These are phyloP conservation scores for Podospora bellae-mahoneyi DNA, from an alignment of 495 filamentous ascomycete genomes.

Conservation along the genomic window DNA sequence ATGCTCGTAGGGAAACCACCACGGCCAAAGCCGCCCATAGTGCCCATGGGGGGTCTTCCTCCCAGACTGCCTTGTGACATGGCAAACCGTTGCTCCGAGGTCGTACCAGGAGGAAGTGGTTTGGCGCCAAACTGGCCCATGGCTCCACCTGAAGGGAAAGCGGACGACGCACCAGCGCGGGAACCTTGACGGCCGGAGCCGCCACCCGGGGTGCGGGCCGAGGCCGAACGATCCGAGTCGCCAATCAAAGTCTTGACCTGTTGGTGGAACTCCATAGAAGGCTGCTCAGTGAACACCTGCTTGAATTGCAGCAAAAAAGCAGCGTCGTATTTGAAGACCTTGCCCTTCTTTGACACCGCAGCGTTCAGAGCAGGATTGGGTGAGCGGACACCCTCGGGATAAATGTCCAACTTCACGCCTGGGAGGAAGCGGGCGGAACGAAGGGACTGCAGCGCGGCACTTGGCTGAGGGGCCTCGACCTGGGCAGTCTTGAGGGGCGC, in stretches of 20 bases:
- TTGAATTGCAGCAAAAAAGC: conserved; percentile 98
- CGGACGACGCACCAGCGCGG: conserved; percentile 39
- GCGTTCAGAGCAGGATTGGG: conserved; percentile 88
- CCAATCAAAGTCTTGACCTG: conserved; percentile 86
- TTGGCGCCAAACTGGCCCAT: conserved; percentile 70
- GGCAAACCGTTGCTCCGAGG: conserved; percentile 62
- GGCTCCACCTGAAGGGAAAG: conserved; percentile 43
- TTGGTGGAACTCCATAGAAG: conserved; percentile 81
- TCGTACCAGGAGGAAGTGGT: conserved; percentile 65
- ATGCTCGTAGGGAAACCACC: conserved; percentile 55
- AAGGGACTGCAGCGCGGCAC: conserved; percentile 84
- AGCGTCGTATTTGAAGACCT: conserved; percentile 87
- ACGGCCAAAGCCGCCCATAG: conserved; percentile 57
- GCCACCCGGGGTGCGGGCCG: conserved; percentile 63
- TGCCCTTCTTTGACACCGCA: conserved; percentile 66
- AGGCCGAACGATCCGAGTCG: conserved; percentile 65
- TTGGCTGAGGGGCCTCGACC: conserved; percentile 85
- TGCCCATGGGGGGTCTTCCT: conserved; percentile 47
- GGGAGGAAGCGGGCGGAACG: conserved; percentile 78
- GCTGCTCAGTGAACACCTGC: conserved; percentile 89
- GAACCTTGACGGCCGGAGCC: conserved; percentile 49
- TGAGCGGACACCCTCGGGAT: conserved; percentile 76
- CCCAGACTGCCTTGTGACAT: conserved; percentile 33
- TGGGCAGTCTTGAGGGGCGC: conserved; percentile 68
- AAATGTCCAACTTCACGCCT: conserved; percentile 59